These are phyloP conservation scores for Neurospora sp. DNA, from an alignment of 495 filamentous ascomycete species.

Conservation along the genomic window DNA sequence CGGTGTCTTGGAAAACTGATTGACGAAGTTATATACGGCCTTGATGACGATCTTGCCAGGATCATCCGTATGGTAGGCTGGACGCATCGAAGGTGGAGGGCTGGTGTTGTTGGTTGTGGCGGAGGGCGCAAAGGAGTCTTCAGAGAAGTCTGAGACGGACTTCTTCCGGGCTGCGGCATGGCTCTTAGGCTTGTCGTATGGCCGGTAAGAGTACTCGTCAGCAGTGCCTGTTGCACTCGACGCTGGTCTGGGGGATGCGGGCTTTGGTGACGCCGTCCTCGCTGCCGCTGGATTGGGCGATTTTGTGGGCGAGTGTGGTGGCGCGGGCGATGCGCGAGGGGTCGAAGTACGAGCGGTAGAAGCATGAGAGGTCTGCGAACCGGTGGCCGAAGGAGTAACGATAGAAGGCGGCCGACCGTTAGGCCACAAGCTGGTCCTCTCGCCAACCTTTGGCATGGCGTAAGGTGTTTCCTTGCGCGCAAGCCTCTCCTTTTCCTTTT, in stretches of 20 bases:
- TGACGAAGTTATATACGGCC: constrained; percentile 84
- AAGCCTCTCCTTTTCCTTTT: constrained; percentile 23
- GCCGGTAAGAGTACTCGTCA: constrained; percentile 67
- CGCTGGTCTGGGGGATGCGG: constrained; percentile 14
- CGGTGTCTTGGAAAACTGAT: constrained; percentile 69
- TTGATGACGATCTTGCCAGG: constrained; percentile 90
- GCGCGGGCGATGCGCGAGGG: constrained; percentile 3
- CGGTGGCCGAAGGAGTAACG: constrained; percentile 15
- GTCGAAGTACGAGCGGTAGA: background rate
- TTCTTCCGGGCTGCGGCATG: constrained; percentile 30
- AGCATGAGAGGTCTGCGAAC: background rate
- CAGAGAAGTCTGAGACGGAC: constrained; percentile 61
- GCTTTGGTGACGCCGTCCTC: constrained; percentile 1
- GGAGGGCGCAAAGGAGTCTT: constrained; percentile 75
- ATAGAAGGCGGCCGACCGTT: constrained; percentile 32
- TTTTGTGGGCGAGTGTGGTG: constrained; percentile 5
- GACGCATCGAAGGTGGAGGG: constrained; percentile 67
- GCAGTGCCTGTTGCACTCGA: constrained; percentile 49
- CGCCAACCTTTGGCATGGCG: constrained; percentile 43
- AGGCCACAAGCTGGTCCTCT: constrained; percentile 48
- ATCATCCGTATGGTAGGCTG: constrained; percentile 72
- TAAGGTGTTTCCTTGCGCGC: constrained; percentile 33
- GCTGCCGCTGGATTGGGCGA: background rate
- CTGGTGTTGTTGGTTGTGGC: constrained; percentile 76
- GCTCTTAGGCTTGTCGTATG: constrained; percentile 67